These are phyloP conservation scores for Amborella trichopoda DNA, from an alignment of 164 flowering plant genomes.

Conservation along the genomic window DNA sequence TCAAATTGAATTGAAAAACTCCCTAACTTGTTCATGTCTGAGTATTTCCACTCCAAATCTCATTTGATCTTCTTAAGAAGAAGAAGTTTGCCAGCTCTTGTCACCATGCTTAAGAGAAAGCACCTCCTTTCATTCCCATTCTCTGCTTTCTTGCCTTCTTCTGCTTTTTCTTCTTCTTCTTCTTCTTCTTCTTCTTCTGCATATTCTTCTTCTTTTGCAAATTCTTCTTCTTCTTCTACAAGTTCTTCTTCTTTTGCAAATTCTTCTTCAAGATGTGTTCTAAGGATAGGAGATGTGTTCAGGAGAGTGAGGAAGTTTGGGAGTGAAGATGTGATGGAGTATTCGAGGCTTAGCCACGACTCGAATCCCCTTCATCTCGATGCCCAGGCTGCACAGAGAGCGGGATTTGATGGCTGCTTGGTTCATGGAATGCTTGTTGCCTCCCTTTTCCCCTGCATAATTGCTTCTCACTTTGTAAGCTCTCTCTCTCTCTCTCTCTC, in stretches of 20 bases:
- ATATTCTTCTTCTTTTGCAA: no score
- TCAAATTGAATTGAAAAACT: no score
- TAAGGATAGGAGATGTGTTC: conserved; percentile 41
- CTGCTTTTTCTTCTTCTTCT: no score
- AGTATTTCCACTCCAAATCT: no score
- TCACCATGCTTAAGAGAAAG: no score
- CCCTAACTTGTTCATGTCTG: no score
- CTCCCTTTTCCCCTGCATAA: conserved; percentile 58
- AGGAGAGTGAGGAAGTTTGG: conserved; percentile 34
- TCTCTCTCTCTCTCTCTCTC: not conserved
- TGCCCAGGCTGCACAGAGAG: conserved; percentile 29
- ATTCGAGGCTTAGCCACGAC: conserved; percentile 49
- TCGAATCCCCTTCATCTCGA: conserved; percentile 65
- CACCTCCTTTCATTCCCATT: no score
- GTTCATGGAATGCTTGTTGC: conserved; percentile 94
- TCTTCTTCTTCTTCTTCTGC: no score
- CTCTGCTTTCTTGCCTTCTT: no score
- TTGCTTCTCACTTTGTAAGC: conserved; percentile 70
- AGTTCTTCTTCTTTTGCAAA: conserved; percentile 19
- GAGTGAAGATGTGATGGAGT: conserved; percentile 35
- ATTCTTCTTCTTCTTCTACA: no score
- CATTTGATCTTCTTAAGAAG: no score
- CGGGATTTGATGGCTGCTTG: conserved; percentile 48
- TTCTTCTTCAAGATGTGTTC: conserved; percentile 10
- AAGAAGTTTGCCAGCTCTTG: no score